phyloP scores from a whole-genome alignment of 129 eudicot species.

The Centaurea solstitialis region DNA sequence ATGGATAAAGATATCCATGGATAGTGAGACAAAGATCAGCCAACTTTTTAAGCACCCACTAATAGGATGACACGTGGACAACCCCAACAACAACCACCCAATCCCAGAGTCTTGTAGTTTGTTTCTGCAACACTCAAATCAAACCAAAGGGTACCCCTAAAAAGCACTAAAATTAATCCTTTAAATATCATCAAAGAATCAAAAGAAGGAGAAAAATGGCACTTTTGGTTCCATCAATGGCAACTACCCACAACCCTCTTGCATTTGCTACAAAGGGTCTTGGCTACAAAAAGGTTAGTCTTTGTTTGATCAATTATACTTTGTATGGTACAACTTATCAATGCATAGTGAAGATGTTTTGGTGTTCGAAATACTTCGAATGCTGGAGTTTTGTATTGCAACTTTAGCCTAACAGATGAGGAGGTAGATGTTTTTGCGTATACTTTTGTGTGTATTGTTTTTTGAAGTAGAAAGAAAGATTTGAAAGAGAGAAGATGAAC shows the following conservation, averaged over 20 bases:
- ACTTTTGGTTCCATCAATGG: slow-evolving; percentile 62
- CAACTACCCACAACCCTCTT: slow-evolving; percentile 52
- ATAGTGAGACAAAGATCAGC: neutral
- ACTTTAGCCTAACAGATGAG: neutral
- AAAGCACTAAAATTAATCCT: neutral
- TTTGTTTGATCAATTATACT: neutral
- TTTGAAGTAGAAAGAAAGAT: neutral
- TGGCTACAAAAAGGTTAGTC: slow-evolving; percentile 53
- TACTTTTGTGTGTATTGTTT: too few species aligned
- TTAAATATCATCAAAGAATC: slow-evolving; percentile 13
- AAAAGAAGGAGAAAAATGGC: slow-evolving; percentile 27
- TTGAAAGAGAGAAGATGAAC: neutral
- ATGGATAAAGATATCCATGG: slow-evolving; percentile 6
- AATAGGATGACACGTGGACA: slow-evolving; percentile 46
- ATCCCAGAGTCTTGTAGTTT: slow-evolving; percentile 29
- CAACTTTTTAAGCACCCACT: slow-evolving; percentile 30
- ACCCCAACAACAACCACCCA: slow-evolving; percentile 34
- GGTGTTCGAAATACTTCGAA: neutral
- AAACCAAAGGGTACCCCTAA: slow-evolving; percentile 21
- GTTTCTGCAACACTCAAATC: slow-evolving; percentile 43
- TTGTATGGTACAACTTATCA: neutral
- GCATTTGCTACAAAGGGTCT: slow-evolving; percentile 47
- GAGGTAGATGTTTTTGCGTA: neutral
- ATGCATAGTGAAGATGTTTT: neutral
- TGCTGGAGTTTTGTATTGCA: neutral